These are phyloP conservation scores for Ceratobasidium sp. DNA, from an alignment of 1,284 basidiomycete genomes.

Conservation along the genomic window DNA sequence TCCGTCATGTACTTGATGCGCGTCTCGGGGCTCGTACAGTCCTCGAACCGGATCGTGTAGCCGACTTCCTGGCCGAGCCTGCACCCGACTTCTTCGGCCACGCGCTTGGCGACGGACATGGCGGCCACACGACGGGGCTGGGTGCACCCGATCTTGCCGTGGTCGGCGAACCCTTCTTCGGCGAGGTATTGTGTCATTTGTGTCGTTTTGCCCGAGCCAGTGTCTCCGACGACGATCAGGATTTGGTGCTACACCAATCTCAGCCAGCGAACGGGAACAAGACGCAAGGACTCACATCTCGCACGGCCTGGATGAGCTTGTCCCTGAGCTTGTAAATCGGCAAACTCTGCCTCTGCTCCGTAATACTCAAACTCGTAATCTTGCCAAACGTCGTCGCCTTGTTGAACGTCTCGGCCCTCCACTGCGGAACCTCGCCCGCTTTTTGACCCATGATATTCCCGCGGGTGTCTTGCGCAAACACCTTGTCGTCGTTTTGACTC, in stretches of 20 bases:
- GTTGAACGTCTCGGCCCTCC: constrained; percentile 94
- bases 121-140: constrained; percentile 98
- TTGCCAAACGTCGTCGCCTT: constrained; percentile 97
- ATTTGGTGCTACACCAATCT: constrained; percentile 80
- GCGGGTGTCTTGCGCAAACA: constrained; percentile 93
- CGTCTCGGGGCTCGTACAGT: constrained; percentile 96
- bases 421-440: constrained; percentile 82
- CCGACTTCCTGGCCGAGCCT: constrained; percentile 96
- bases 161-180: constrained; percentile 86
- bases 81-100: constrained; percentile 97
- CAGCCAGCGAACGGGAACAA: constrained; percentile 14
- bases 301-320: constrained; percentile 87
- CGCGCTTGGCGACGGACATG: constrained; percentile 99
- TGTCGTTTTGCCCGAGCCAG: constrained; percentile 91
- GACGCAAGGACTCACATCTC: constrained; percentile 70
- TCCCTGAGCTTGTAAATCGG: constrained; percentile 98
- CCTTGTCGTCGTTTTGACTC: constrained; percentile 83
- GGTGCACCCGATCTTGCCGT: constrained; percentile 92
- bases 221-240: constrained; percentile 91
- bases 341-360: constrained; percentile 89
- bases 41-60: constrained; percentile 99
- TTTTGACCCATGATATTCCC: constrained; percentile 84
- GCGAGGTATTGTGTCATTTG: constrained; percentile 95
- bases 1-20: constrained; percentile 99
- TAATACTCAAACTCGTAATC: constrained; percentile 88